phyloP scores from a whole-genome alignment of 2,329 filamentous ascomycete genomes.

The Aspergillus puulaauensis region DNA sequence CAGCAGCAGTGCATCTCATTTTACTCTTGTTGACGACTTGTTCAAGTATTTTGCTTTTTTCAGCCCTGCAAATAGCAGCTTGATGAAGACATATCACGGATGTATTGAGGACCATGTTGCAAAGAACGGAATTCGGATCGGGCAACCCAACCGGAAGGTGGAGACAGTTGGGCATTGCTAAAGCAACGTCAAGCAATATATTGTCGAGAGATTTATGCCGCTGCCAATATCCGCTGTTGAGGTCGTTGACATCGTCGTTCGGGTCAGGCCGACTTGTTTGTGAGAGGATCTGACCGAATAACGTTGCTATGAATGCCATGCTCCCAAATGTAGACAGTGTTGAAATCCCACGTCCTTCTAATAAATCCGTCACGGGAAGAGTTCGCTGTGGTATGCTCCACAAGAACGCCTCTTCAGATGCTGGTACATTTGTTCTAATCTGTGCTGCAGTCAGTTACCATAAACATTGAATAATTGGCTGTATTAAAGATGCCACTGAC shows the following conservation, averaged over 20 bases:
- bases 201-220: constrained; percentile 87
- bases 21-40: constrained; percentile 90
- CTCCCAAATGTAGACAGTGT: constrained; percentile 76
- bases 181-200: constrained; percentile 80
- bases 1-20: constrained; percentile 86
- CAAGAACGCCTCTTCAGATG: constrained; percentile 80
- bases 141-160: constrained; percentile 73
- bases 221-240: constrained; percentile 94
- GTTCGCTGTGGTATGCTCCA: constrained; percentile 74
- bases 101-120: constrained; percentile 96
- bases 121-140: constrained; percentile 84
- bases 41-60: constrained; percentile 76
- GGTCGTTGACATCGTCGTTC: constrained; percentile 79
- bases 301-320: constrained; percentile 78
- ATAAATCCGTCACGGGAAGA: constrained; percentile 56
- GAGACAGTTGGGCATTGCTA: constrained; percentile 76
- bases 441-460: constrained; percentile 24
- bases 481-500: constrained; percentile 39
- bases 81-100: constrained; percentile 97
- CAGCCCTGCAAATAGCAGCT: constrained; percentile 94
- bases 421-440: constrained; percentile 80
- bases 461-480: constrained; percentile 18
- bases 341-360: constrained; percentile 65
- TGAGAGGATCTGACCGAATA: constrained; percentile 87
- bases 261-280: constrained; percentile 85